Evolutionary conservation across 2,329 filamentous ascomycete genomes (phyloP), one percentile per base, ranked within the genome.

Genomic region (Chalara sp.): DNA sequence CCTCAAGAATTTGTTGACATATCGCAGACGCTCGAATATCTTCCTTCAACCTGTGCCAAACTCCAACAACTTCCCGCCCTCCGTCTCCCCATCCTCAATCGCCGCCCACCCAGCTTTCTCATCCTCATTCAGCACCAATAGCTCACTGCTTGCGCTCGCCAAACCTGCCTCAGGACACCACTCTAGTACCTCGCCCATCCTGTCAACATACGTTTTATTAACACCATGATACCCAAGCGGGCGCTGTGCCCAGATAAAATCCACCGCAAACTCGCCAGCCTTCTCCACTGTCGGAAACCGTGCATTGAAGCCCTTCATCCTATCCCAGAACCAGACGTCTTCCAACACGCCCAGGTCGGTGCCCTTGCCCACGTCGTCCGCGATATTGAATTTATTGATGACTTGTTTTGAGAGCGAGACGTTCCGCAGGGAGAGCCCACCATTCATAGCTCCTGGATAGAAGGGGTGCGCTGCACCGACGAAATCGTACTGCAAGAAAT

Each of bases 341-440:
- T 56, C 51, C 33, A 32, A 48, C 11, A 28, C 5, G 3, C 3
- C 47, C 40, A 32, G 50, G 56, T 44, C 63, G 61, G 6, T 52
- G 56, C 33, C 51, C 48, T 41, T 54, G 57, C 31, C 49, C 5
- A 49, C 43, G 44, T 44, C 42, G n/a, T 44, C 42, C 6, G 42
- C 42, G 42, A 44, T 44, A 7, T 37, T 40, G 13, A 46, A 44
- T 30, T 40, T 40, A 30, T 41, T 13, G 11, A 53, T 31, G 28
- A 56, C 48, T 21, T 53, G 47, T 43, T 65, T 44, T 37, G 66
- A 60, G 53, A 62, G 57, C 54, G 69, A 72, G 35, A 79, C 72
- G 28, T 75, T 69, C 47, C 76, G 70, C 30, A 79, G 64, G 5
- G 74, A 78, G n/a, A 56, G 44, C 4, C 55, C 55, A 4, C 56